Conservation (phyloP, 495 filamentous ascomycete species). For the Elaphomyces granulatus region DNA sequence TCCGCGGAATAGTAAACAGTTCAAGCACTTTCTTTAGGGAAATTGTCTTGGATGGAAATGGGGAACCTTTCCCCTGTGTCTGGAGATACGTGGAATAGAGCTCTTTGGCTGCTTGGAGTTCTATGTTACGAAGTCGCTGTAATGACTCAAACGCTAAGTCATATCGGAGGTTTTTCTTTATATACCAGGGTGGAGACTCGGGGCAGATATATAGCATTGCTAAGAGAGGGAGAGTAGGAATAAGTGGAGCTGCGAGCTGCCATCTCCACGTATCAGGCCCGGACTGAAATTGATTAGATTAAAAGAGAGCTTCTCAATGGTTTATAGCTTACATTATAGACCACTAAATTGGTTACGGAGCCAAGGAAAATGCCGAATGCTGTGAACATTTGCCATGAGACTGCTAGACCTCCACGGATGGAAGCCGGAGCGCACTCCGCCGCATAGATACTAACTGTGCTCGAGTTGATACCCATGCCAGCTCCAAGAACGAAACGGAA, state of each 20-base stretch:
- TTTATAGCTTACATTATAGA: too few species aligned
- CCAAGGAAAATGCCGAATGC: slow-evolving; percentile 51
- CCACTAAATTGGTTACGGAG: slow-evolving; percentile 43
- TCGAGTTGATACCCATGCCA: slow-evolving; percentile 52
- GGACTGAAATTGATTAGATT: too few species aligned
- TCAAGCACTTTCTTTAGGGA: slow-evolving; percentile 45
- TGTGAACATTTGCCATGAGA: slow-evolving; percentile 47
- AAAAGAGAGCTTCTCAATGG: too few species aligned
- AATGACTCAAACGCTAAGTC: slow-evolving; percentile 49
- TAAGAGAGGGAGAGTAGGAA: slow-evolving; percentile 53
- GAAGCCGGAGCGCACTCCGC: slow-evolving; percentile 46
- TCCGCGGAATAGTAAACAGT: slow-evolving; percentile 53
- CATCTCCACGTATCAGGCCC: slow-evolving; percentile 46
- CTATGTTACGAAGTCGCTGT: slow-evolving; percentile 42
- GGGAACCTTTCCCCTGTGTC: slow-evolving; percentile 34
- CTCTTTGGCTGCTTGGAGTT: slow-evolving; percentile 48
- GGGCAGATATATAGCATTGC: slow-evolving; percentile 50
- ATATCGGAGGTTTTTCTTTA: slow-evolving; percentile 41
- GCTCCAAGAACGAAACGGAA: slow-evolving; percentile 45
- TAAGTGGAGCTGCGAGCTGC: slow-evolving; percentile 51
- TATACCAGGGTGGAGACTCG: slow-evolving; percentile 57
- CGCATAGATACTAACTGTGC: slow-evolving; percentile 47
- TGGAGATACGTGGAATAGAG: slow-evolving; percentile 53
- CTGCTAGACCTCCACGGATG: slow-evolving; percentile 49
- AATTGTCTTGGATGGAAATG: too few species aligned